Base-by-base conservation (phyloP, 352 stramenopile genomes). In the Globisporangium rhizosaccharum region DNA sequence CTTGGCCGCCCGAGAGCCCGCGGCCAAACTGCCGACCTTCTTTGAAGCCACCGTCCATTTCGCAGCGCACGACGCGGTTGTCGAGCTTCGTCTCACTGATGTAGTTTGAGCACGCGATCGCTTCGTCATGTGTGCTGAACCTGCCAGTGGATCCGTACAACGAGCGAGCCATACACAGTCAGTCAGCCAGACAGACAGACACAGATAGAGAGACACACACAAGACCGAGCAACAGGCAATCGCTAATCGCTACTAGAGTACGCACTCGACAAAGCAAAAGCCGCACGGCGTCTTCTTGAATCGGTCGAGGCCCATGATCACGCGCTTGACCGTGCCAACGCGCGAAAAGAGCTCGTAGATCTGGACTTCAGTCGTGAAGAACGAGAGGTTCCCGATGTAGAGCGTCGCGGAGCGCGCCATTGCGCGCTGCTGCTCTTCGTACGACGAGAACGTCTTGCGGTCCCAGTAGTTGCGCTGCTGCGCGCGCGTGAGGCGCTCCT, bases 321-420 rank as follows among this genome's bases (percentile, higher is more conserved):
- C 85, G 56, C 83, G 73, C 55, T 86, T 76, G 30, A 99, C 92
- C 20, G 84, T 85, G 49, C 97, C 97, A 46, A 98, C 84, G 63
- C 83, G 82, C 56, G 81, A 90, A 70, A 99, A 99, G 51, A 97
- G 82, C 67, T 96, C 88, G 67, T 92, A 92, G 58, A 99, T 94
- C 70, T 99, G 95, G 39, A 83, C 73, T 60, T 98, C 92, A 20
- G 90, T 95, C 23, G 96, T 99, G 61, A 97, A 98, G 73, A 99
- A 99, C 46, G 90, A 94, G 48, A 99, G 68, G 70, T 99, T 99
- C 49, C 97, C 97, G 39, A 99, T 80, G 72, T 99, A 99, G 25
- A 99, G 68, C 25, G 96, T 99, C 11, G 69, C 70, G 25, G 90
- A 98, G 48, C 76, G 80, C 23, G 78, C 81, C 54, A 99, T 90